A percentile compares a stretch with the other conserved stretches of the same genome.
phyloP scores from a whole-genome alignment of 495 filamentous ascomycete species.

The Echria macrotheca region DNA sequence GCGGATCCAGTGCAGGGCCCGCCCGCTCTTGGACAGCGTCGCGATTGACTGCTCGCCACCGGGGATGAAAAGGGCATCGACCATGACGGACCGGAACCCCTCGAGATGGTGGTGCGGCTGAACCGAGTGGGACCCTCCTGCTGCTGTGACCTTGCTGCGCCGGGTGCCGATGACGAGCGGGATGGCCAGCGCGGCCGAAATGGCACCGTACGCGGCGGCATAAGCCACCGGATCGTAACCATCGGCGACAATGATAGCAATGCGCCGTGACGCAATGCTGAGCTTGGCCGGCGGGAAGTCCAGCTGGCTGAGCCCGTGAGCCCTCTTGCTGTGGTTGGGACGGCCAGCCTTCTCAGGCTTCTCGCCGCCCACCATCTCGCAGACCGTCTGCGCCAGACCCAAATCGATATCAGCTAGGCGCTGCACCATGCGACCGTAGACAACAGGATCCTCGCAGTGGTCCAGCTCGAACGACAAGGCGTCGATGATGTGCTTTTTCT shows the following conservation, averaged over 20 bases:
- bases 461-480: constrained; percentile 81
- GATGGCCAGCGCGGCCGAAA: constrained; percentile 57
- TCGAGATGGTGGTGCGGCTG: constrained; percentile 76
- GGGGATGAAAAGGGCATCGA: constrained; percentile 77
- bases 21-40: constrained; percentile 63
- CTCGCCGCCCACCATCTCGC: constrained; percentile 62
- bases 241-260: constrained; percentile 77
- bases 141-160: constrained; percentile 55
- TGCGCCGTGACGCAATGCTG: constrained; percentile 63
- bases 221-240: constrained; percentile 69
- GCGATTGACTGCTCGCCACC: constrained; percentile 59
- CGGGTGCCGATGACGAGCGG: constrained; percentile 66
- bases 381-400: constrained; percentile 63
- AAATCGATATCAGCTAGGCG: constrained; percentile 71
- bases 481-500: constrained; percentile 63
- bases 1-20: constrained; percentile 76
- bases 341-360: constrained; percentile 45
- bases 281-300: constrained; percentile 58
- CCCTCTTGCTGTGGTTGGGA: constrained; percentile 61
- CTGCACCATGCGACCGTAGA: constrained; percentile 67
- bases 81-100: constrained; percentile 78
- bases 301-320: constrained; percentile 60
- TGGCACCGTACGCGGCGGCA: constrained; percentile 54
- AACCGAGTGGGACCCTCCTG: constrained; percentile 51
- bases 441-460: constrained; percentile 80